Conservation (phyloP, 139 green algal genomes). For the Chlamydomonas schloesseri region DNA sequence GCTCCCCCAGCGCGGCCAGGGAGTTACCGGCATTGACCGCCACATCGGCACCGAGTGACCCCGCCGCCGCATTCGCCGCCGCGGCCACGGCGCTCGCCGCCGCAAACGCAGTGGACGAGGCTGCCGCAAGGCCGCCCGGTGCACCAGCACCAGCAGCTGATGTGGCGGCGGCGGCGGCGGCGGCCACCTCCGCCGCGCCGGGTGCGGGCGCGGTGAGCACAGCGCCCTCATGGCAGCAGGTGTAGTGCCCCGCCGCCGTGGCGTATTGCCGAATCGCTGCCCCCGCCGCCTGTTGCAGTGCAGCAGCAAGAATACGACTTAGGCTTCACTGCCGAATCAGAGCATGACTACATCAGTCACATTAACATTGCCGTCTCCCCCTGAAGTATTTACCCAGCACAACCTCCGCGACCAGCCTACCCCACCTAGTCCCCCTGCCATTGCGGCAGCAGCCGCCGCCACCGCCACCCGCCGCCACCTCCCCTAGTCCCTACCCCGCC, state of each 20-base stretch:
- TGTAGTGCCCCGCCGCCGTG: background rate
- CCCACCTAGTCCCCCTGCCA: too few species aligned
- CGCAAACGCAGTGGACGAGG: background rate
- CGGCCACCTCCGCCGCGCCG: background rate
- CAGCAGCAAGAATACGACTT: too few species aligned
- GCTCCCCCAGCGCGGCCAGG: conserved; percentile 61
- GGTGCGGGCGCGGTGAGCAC: background rate
- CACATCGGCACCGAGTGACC: conserved; percentile 54
- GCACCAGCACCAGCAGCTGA: too few species aligned
- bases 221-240: background rate
- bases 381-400: too few species aligned
- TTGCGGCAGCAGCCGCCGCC: too few species aligned
- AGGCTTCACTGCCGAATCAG: too few species aligned
- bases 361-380: too few species aligned
- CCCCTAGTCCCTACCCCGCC: background rate
- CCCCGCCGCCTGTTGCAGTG: background rate
- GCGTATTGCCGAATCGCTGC: background rate
- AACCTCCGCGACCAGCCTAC: too few species aligned
- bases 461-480: background rate
- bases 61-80: background rate
- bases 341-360: too few species aligned
- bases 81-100: background rate
- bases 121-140: background rate
- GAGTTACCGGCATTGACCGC: conserved; percentile 69
- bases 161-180: conserved; percentile 46